Conservation (phyloP, 345 rosid species). For the Gossypium australe region DNA sequence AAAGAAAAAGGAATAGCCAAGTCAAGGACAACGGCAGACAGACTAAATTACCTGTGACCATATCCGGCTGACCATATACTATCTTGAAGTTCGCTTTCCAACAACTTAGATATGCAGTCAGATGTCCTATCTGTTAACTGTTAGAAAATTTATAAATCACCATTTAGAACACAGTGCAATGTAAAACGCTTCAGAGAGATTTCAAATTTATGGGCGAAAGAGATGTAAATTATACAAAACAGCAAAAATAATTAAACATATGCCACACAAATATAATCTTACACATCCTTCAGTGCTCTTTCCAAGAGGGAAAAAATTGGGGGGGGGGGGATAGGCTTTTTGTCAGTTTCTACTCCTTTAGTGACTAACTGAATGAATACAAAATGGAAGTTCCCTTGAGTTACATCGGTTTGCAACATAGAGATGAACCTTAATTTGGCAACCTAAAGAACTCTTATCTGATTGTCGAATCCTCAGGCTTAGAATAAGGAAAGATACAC, state of each 20-base stretch:
- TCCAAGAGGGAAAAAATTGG: background rate
- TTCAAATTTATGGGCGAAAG: background rate
- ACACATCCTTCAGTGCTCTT: background rate
- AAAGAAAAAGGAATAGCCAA: background rate
- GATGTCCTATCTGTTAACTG: constrained; percentile 53
- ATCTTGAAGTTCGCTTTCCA: constrained; percentile 53
- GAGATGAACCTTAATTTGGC: background rate
- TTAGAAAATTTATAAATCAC: constrained; percentile 17
- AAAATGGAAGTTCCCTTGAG: background rate
- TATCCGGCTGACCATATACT: constrained; percentile 43
- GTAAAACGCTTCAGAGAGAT: constrained; percentile 3
- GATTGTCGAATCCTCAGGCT: background rate
- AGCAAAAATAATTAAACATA: background rate
- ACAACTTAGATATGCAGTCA: constrained; percentile 47
- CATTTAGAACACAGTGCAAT: background rate
- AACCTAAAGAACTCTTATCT: background rate
- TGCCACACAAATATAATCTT: background rate
- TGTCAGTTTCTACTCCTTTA: background rate
- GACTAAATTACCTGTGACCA: constrained; percentile 49
- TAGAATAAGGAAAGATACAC: background rate
- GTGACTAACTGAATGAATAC: background rate
- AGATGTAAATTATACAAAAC: background rate
- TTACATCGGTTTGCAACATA: background rate
- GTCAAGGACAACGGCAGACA: constrained; percentile 6
- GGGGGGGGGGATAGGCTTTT: background rate